Evolutionary conservation across 169 alveolate species (phyloP).

Genomic region (Condylostoma magnum): DNA sequence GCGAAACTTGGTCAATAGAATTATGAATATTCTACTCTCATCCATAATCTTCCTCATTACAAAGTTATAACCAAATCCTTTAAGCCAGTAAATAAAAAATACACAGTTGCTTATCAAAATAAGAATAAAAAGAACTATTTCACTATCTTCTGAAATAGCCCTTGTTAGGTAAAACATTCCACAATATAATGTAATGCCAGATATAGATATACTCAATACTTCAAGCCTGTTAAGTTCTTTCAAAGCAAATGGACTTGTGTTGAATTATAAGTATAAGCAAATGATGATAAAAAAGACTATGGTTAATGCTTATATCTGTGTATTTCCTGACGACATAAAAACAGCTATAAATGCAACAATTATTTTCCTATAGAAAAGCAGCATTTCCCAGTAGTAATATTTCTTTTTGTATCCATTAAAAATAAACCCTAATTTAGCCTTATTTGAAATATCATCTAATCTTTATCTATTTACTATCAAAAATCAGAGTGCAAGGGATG

Average conservation of each 20-base stretch:
- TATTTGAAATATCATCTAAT: background rate
- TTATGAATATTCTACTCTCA: too few species aligned
- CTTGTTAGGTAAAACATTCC: conserved; percentile 39
- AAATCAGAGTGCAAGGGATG: conserved; percentile 27
- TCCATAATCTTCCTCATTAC: too few species aligned
- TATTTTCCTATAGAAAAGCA: conserved; percentile 34
- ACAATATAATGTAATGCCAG: conserved; percentile 42
- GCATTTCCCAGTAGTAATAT: conserved; percentile 48
- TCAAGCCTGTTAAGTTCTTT: conserved; percentile 32
- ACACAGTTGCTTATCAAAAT: background rate
- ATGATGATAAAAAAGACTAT: conserved; percentile 13
- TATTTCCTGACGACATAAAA: background rate
- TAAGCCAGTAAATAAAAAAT: conserved; percentile 14
- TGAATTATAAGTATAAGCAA: conserved; percentile 21
- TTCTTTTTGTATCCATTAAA: conserved; percentile 39
- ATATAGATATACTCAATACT: background rate
- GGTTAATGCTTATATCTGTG: conserved; percentile 25
- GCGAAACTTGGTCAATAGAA: too few species aligned
- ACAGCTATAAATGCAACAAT: conserved; percentile 31
- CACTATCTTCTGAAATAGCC: background rate
- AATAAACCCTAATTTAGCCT: conserved; percentile 36
- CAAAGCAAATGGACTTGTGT: conserved; percentile 30
- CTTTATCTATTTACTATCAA: conserved; percentile 12
- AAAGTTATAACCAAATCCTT: too few species aligned
- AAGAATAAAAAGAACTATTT: background rate